Base-by-base conservation (phyloP, 257 asterid genomes). In the Rhazya stricta region DNA sequence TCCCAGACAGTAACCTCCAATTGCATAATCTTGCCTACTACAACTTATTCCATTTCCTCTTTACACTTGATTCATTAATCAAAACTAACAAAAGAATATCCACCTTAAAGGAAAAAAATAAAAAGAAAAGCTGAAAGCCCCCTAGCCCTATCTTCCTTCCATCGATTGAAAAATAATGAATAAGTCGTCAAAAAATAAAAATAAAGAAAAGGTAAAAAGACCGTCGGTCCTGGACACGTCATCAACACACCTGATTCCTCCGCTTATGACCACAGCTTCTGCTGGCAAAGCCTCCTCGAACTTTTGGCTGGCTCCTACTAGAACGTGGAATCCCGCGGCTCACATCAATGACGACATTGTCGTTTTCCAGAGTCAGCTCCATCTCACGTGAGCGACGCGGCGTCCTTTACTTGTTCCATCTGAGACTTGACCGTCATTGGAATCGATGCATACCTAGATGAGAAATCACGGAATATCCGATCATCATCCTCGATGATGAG, bases 371-470 rank as follows among this genome's bases (percentile, higher is more conserved):
- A 73, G 57, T 51, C 32, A 9, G 32, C 32, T 30, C 39, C 21
- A 0, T 43, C 72, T 71, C 75, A 78, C 85, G 74, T 41, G 53
- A 21, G 60, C 68, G 83, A 54, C 46, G 80, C 69, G 36, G 75
- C 42, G 43, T 87, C 87, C 80, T 81, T 86, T 53, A 80, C 79
- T 46, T 42, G 78, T 46, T 82, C 80, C 43, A 48, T 54, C n/a
- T 78, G 67, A 29, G 79, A 69, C 65, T 78, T 77, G 3, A 72
- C 81, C 62, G 84, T 78, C 62, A 29, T 77, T 66, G 86, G 89
- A 30, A 84, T 77, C 37, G 83, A 80, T 29, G 96, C 80, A 9
- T 77, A 90, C 66, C 94, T 83, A 30, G 97, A 81, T 6, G 91
- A 83, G 75, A 88, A 88, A 80, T 83, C 85, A n/a, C 86, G 85